Evolutionary conservation across 108 stramenopile genomes (phyloP), one percentile per base, ranked within the genome.

Genomic region (Licmophora abbreviata): DNA sequence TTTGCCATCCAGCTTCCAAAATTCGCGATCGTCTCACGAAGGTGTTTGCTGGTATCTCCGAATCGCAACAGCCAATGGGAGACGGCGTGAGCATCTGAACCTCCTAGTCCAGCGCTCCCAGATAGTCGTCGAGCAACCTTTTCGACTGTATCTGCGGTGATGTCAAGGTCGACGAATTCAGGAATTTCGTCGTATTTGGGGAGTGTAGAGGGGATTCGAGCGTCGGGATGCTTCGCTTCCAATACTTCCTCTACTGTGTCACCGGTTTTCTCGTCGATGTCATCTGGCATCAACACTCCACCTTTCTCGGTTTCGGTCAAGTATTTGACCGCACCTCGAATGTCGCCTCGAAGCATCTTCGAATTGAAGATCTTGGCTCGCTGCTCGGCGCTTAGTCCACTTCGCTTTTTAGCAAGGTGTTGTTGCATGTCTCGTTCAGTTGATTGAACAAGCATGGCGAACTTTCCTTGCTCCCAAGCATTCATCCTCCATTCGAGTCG

Each of bases 1-100:
- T 63, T 71, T 29, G 66, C 42, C 24, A 67, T 14, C 59, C 66
- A 60, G 32, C 48, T 17, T 6, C 31, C 35, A 20, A 22, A 33
- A 8, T 1, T 17, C 17, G 56, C 45, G n/a, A 58, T 33, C 4
- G 10, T 31, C 42, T 48, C 3, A 24, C 56, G 44, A 20, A 45
- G 36, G 43, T 17, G 35, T n/a, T 31, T 14, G 27, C 15, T 15
- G 15, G 11, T 27, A 9, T 28, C 11, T 48, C 47, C 47, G 26
- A 22, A 48, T 9, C 47, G 25, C 9, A 48, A 44, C 5, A 59
- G 58, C 65, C 66, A 67, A 3, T 55, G 23, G 22, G 44, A 20
- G 22, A 61, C 54, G 36, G 3, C 24, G 22, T 23, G 43, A 44
- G 58, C 17, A 23, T 58, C 31, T 10, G 20, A 44, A 43, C 56